Evolutionary conservation across 768 basidiomycete species (phyloP).

Genomic region (Favolaschia claudopus): DNA sequence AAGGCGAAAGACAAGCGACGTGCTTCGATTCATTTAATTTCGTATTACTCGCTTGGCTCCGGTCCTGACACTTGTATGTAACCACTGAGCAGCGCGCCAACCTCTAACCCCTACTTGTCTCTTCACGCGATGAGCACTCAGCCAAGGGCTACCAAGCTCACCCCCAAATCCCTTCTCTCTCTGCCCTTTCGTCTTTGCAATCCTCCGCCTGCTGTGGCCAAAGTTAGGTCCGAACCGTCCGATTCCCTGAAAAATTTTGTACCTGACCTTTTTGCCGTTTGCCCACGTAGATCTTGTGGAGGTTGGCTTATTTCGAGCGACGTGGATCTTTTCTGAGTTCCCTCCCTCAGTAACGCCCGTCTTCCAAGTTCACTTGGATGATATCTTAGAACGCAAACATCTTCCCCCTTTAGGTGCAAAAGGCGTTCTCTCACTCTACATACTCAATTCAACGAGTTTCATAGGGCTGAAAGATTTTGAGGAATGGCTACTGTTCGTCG

Average conservation of each 20-base stretch:
- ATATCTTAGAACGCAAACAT: constrained; percentile 78
- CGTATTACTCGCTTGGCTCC: constrained; percentile 7
- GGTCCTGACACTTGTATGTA: not conserved
- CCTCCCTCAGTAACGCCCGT: constrained; percentile 64
- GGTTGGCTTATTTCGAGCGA: too few relatives aligned
- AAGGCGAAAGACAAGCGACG: not conserved
- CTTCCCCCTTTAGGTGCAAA: constrained; percentile 78
- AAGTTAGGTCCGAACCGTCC: too few relatives aligned
- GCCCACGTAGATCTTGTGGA: too few relatives aligned
- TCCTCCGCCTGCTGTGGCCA: constrained; percentile 71
- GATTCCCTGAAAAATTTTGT: too few relatives aligned
- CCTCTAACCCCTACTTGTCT: not conserved
- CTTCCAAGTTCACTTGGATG: constrained; percentile 72
- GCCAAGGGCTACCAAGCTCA: constrained; percentile 36
- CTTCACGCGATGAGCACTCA: constrained; percentile 21
- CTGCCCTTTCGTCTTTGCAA: constrained; percentile 66
- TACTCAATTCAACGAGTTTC: constrained; percentile 4
- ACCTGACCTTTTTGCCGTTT: too few relatives aligned
- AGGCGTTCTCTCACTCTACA: constrained; percentile 19
- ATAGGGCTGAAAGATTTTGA: constrained; percentile 76
- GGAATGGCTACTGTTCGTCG: constrained; percentile 85
- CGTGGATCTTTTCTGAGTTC: constrained; percentile 7
- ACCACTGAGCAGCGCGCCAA: not conserved
- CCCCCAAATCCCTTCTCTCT: constrained; percentile 42
- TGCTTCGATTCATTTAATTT: constrained; percentile 18